A percentile compares a stretch with the other conserved stretches of the same genome.
These are phyloP conservation scores for Cryphonectria naterciae DNA, from an alignment of 2,329 filamentous ascomycete species.

Conservation along the genomic window DNA sequence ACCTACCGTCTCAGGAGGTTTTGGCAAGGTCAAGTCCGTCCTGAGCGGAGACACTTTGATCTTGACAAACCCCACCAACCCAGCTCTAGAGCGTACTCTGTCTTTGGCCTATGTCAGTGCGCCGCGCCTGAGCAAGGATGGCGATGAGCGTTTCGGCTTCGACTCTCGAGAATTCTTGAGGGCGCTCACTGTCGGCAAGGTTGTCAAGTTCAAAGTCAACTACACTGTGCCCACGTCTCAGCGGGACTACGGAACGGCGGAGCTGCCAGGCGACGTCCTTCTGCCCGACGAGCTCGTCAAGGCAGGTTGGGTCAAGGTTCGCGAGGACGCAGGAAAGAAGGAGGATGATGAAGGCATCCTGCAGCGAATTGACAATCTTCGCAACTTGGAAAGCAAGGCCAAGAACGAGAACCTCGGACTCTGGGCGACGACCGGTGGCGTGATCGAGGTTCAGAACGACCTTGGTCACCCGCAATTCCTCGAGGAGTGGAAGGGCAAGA, in stretches of 20 bases:
- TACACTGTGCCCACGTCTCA: conserved; percentile 86
- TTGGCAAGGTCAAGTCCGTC: conserved; percentile 81
- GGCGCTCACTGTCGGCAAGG: conserved; percentile 81
- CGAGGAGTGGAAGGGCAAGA: conserved; percentile 82
- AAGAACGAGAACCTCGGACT: conserved; percentile 79
- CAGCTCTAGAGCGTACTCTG: conserved; percentile 79
- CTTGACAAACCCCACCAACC: conserved; percentile 79
- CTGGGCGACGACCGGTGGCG: conserved; percentile 69
- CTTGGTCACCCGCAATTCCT: conserved; percentile 78
- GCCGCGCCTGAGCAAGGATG: conserved; percentile 83
- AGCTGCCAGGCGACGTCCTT: conserved; percentile 73
- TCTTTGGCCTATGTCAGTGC: conserved; percentile 92
- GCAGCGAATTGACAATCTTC: conserved; percentile 75
- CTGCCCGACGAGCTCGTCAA: conserved; percentile 84
- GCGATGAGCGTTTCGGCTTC: conserved; percentile 91
- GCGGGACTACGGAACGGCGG: conserved; percentile 84
- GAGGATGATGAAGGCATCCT: conserved; percentile 80
- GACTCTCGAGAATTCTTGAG: conserved; percentile 93
- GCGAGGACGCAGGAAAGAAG: conserved; percentile 91
- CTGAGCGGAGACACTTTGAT: conserved; percentile 92
- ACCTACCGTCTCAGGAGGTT: conserved; percentile 11
- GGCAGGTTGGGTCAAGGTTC: conserved; percentile 89
- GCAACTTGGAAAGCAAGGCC: conserved; percentile 76
- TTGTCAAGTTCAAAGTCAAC: conserved; percentile 79
- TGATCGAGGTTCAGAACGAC: conserved; percentile 81